phyloP scores from a whole-genome alignment of 805 yeast genomes.

The Myxozyma vanderwaltii region DNA sequence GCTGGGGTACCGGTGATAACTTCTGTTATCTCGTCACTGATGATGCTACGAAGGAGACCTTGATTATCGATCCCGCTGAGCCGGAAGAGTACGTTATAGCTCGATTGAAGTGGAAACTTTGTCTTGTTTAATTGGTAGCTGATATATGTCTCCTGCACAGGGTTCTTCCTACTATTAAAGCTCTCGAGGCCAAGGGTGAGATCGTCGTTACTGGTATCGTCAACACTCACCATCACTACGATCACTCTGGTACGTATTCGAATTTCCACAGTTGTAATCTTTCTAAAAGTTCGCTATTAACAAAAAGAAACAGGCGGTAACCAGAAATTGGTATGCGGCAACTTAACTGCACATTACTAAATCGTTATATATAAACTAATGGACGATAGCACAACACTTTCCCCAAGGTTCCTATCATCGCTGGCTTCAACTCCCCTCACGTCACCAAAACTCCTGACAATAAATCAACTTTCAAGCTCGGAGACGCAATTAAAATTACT shows the following conservation, averaged over 20 bases:
- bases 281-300: no score
- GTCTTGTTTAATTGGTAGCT: neutral
- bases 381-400: constrained; percentile 34
- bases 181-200: constrained; percentile 42
- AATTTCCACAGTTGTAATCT: constrained; percentile 38
- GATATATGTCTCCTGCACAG: neutral
- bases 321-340: constrained; percentile 20
- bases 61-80: constrained; percentile 92
- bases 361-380: neutral
- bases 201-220: constrained; percentile 72
- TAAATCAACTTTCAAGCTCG: constrained; percentile 61
- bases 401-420: constrained; percentile 67
- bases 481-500: constrained; percentile 62
- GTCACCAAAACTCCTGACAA: constrained; percentile 74
- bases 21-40: constrained; percentile 81
- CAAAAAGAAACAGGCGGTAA: constrained; percentile 33
- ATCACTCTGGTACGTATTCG: constrained; percentile 86
- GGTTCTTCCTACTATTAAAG: constrained; percentile 51
- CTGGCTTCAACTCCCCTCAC: constrained; percentile 77
- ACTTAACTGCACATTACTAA: neutral
- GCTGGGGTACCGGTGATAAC: constrained; percentile 94
- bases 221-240: constrained; percentile 95
- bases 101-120: no score
- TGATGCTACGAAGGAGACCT: constrained; percentile 62
- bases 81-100: constrained; percentile 57